Conservation (phyloP, 768 basidiomycete species). For the Goffeauzyma gilvescens region DNA sequence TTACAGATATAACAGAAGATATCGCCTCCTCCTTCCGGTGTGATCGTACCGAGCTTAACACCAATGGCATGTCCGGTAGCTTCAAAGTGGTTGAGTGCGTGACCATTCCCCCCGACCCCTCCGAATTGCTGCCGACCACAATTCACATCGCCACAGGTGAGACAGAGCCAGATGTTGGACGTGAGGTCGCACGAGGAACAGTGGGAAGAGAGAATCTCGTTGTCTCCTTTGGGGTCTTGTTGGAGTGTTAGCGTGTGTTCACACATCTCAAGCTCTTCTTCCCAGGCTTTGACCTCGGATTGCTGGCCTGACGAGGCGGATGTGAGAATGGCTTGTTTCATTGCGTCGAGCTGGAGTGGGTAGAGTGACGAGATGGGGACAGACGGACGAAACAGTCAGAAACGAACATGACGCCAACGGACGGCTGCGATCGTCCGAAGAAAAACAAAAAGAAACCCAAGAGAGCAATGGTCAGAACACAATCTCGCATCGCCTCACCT, state of each 20-base stretch:
- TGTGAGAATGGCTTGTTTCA: constrained; percentile 52
- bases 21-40: constrained; percentile 81
- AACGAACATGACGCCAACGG: no score
- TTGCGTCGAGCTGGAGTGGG: constrained; percentile 40
- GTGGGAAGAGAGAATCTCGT: constrained; percentile 40
- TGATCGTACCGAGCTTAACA: constrained; percentile 91
- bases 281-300: constrained; percentile 92
- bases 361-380: no score
- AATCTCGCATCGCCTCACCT: no score
- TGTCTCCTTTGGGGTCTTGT: constrained; percentile 32
- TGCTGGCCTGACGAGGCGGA: constrained; percentile 77
- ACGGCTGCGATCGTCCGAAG: no score
- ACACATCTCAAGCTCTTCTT: constrained; percentile 77
- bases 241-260: constrained; percentile 51
- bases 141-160: constrained; percentile 72
- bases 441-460: no score
- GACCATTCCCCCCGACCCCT: constrained; percentile 66
- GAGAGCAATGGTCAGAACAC: no score
- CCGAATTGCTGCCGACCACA: constrained; percentile 77
- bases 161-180: constrained; percentile 85
- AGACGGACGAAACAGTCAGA: no score
- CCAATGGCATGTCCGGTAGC: constrained; percentile 56
- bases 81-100: constrained; percentile 62
- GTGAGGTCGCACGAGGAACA: constrained; percentile 69
- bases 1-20: constrained; percentile 85